Conservation (phyloP, 495 filamentous ascomycete genomes). For the Copromyces sp. region DNA sequence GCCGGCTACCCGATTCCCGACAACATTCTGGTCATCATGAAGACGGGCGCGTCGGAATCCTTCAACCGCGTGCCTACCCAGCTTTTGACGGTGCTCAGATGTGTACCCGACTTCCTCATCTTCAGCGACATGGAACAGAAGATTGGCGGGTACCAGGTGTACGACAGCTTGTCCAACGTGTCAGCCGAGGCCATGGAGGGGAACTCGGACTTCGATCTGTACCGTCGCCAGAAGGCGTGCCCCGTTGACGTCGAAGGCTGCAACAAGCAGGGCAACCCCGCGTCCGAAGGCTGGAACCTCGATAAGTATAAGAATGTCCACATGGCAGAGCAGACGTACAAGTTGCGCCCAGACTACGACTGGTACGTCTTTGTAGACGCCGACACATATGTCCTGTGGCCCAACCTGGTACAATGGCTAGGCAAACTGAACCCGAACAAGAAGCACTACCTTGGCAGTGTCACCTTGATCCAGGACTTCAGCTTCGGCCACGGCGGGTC, state of each 20-base stretch:
- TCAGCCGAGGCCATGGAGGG: conserved; percentile 19
- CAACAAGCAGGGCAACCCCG: conserved; percentile 22
- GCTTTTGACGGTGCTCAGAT: conserved; percentile 42
- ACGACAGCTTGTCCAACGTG: conserved; percentile 44
- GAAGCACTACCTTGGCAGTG: conserved; percentile 49
- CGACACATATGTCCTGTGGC: conserved; percentile 57
- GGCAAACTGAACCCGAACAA: conserved; percentile 37
- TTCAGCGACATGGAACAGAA: conserved; percentile 48
- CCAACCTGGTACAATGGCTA: conserved; percentile 49
- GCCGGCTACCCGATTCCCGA: conserved; percentile 26
- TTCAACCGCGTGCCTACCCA: conserved; percentile 44
- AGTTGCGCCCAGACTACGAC: conserved; percentile 39
- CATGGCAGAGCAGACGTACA: conserved; percentile 32
- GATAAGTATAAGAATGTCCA: conserved; percentile 42
- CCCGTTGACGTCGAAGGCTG: conserved; percentile 31
- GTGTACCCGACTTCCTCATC: conserved; percentile 43
- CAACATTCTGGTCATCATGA: conserved; percentile 40
- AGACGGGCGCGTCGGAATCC: conserved; percentile 48
- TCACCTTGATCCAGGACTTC: conserved; percentile 42
- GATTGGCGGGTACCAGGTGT: conserved; percentile 35
- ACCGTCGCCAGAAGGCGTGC: conserved; percentile 37
- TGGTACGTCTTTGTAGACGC: conserved; percentile 66
- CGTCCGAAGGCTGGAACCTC: conserved; percentile 37
- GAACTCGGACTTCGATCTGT: conserved; percentile 45
- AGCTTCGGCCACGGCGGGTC: conserved; percentile 60